phyloP scores from a whole-genome alignment of 257 asterid species.

The Nicotiana paniculata region DNA sequence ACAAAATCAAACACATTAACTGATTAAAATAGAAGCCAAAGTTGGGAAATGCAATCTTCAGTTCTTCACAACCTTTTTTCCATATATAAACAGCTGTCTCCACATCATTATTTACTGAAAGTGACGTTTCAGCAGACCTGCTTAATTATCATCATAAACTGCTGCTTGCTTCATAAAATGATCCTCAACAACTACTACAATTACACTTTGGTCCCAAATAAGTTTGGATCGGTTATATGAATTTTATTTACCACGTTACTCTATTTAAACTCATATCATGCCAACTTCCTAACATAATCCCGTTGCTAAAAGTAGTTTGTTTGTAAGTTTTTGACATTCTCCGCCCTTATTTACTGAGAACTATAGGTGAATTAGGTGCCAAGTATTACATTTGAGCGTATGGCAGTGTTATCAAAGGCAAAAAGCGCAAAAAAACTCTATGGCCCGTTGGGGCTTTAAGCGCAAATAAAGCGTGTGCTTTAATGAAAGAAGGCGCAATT shows the following conservation, averaged over 20 bases:
- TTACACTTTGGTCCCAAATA: too few relatives aligned
- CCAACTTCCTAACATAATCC: not conserved
- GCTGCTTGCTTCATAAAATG: not conserved
- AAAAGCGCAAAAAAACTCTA: too few relatives aligned
- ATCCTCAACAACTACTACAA: too few relatives aligned
- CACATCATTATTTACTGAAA: not conserved
- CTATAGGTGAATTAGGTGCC: not conserved
- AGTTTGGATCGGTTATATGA: too few relatives aligned
- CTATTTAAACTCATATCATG: too few relatives aligned
- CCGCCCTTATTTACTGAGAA: not conserved
- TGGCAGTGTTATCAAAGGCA: too few relatives aligned
- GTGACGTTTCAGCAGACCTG: not conserved
- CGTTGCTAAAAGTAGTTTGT: not conserved
- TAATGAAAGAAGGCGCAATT: too few relatives aligned
- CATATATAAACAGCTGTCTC: not conserved
- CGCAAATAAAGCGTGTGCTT: too few relatives aligned
- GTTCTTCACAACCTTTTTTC: not conserved
- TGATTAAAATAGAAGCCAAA: not conserved
- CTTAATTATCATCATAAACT: not conserved
- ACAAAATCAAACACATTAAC: not conserved
- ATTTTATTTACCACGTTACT: too few relatives aligned
- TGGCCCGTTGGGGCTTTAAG: too few relatives aligned
- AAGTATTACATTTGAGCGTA: not conserved
- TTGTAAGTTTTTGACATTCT: not conserved
- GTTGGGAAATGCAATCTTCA: not conserved